Base-by-base conservation (phyloP, 164 flowering plant genomes). In the Stephania yunnanensis region DNA sequence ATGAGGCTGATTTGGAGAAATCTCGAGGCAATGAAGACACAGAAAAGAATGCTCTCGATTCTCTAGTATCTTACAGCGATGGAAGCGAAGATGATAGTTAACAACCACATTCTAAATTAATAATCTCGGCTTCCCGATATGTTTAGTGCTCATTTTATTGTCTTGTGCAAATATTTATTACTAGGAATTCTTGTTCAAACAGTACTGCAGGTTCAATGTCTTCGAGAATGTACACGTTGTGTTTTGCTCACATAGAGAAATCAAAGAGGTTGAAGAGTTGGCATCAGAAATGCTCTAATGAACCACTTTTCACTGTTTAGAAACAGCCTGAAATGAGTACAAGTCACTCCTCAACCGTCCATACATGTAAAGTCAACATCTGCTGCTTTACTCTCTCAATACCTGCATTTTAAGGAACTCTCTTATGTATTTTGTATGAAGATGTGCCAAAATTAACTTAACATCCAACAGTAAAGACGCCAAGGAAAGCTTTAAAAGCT, bases 11-110 rank as follows among this genome's bases (percentile, higher is more conserved):
- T 36, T 36, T 36, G 42, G 42, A 36, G 42, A 36, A 36, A 36
- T 4, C 42, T 36, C 42, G 4, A 36, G 42, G 3, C 42, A 36
- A 4, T 36, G 42, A 4, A 36, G 55, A 50, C 55, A 53, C 79
- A 65, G 71, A 63, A 48, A 82, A 75, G 31, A 45, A 72, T 31
- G 65, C 68, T 52, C 76, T 65, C 45, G 75, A 75, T 10, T 82
- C 87, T 77, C 82, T 94, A 50, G 97, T 92, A 71, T 90, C 91
- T 42, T 92, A 94, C 76, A 88, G 97, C 83, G 98, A 92, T 83
- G 98, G 88, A 77, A 94, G 98, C 84, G 98, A 92, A 22, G 92
- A 89, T 17, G 80, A 75, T 61, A 29, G 52, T 31, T 69, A 6
- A 69, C n/a, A 25, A 2, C 46, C 36, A 1, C 12, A 2, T 53